Evolutionary conservation across 768 basidiomycete genomes (phyloP).

Genomic region (Hypsizygus marmoreus): DNA sequence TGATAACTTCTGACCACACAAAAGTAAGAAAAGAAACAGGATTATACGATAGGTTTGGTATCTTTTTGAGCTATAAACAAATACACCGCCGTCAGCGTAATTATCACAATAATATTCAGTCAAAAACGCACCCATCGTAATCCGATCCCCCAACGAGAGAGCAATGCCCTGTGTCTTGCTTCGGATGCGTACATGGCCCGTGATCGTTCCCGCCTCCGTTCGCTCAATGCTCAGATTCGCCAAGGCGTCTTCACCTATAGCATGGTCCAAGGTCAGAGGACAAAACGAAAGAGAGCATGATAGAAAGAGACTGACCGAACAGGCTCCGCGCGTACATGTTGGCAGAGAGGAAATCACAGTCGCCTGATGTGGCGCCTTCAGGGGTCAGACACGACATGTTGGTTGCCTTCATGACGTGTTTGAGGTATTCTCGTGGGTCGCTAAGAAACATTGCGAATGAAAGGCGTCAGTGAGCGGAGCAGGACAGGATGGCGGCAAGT

Average conservation of each 20-base stretch:
- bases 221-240: conserved; percentile 94
- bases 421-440: conserved; percentile 85
- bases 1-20: conserved; percentile 4
- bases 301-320: conserved; percentile 66
- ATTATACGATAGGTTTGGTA: conserved; percentile 30
- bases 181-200: conserved; percentile 93
- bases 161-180: conserved; percentile 99
- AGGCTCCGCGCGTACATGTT: conserved; percentile 95
- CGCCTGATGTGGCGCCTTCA: conserved; percentile 90
- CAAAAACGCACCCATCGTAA: conserved; percentile 56
- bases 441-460: conserved; percentile 35
- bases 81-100: conserved; percentile 1
- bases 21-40: conserved; percentile 6
- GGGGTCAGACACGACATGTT: conserved; percentile 98
- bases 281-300: neutral
- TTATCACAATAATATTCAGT: neutral
- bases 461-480: conserved; percentile 1
- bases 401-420: conserved; percentile 94
- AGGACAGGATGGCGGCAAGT: conserved; percentile 6
- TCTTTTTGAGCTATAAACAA: conserved; percentile 40
- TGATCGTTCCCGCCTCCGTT: conserved; percentile 77
- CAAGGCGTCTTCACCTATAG: conserved; percentile 87
- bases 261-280: neutral
- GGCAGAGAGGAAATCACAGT: conserved; percentile 95
- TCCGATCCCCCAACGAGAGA: conserved; percentile 88